Evolutionary conservation across 768 basidiomycete species (phyloP).

Genomic region (Suillus weaverae): DNA sequence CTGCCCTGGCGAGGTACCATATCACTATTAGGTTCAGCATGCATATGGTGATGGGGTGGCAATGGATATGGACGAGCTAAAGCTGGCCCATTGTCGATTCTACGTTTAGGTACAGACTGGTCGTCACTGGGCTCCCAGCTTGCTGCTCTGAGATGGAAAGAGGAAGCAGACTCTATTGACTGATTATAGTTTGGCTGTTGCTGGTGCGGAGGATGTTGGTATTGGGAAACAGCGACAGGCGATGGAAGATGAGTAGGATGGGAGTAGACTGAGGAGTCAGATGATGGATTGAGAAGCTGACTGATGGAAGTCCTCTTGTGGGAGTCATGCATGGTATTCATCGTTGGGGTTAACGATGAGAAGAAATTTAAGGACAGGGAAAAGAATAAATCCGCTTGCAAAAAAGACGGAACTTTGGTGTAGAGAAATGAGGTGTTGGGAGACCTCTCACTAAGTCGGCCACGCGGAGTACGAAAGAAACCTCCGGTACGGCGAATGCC

Average conservation of each 20-base stretch:
- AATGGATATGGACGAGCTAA: conserved; percentile 36
- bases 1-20: conserved; percentile 28
- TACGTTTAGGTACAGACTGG: conserved; percentile 37
- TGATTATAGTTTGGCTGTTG: conserved; percentile 28
- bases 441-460: conserved; percentile 25
- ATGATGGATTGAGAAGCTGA: conserved; percentile 51
- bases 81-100: conserved; percentile 33
- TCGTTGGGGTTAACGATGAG: conserved; percentile 28
- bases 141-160: conserved; percentile 62
- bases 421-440: conserved; percentile 29
- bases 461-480: conserved; percentile 28
- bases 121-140: conserved; percentile 50
- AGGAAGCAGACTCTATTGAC: conserved; percentile 29
- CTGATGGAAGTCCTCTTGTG: conserved; percentile 52
- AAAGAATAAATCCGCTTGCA: conserved; percentile 11
- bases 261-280: conserved; percentile 36
- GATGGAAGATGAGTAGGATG: conserved; percentile 31
- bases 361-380: conserved; percentile 11
- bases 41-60: conserved; percentile 29
- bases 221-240: conserved; percentile 24
- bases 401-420: conserved; percentile 22
- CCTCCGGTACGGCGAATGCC: conserved; percentile 7
- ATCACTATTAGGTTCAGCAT: conserved; percentile 36
- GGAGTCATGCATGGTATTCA: conserved; percentile 43
- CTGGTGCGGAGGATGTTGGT: conserved; percentile 30